Evolutionary conservation across 495 filamentous ascomycete genomes (phyloP).

Genomic region (Aspergillus diversus): DNA sequence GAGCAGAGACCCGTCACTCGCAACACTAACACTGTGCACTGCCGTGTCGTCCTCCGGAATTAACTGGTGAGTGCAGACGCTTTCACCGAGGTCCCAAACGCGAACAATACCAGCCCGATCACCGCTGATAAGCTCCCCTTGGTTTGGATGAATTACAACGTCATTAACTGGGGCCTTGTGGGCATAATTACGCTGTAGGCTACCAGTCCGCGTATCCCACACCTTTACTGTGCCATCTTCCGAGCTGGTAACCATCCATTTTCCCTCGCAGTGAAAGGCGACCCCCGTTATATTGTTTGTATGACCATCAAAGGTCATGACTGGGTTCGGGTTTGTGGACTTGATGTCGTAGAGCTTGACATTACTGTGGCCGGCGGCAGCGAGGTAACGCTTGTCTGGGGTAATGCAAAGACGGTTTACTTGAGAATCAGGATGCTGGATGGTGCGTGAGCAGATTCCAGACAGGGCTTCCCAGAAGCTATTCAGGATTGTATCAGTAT

Average conservation of each 20-base stretch:
- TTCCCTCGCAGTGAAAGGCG: slow-evolving; percentile 96
- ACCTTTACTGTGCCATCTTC: slow-evolving; percentile 98
- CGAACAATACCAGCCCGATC: slow-evolving; percentile 91
- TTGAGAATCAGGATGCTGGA: slow-evolving; percentile 96
- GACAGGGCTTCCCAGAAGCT: slow-evolving; percentile 99
- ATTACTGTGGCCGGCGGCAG: slow-evolving; percentile 90
- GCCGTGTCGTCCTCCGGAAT: slow-evolving; percentile 95
- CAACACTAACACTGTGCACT: slow-evolving; percentile 91
- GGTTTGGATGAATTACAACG: slow-evolving; percentile 94
- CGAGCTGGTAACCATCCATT: slow-evolving; percentile 99
- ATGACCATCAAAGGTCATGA: slow-evolving; percentile 93
- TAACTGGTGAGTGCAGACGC: slow-evolving; percentile 93
- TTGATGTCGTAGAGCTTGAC: slow-evolving; percentile 98
- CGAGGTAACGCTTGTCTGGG: slow-evolving; percentile 94
- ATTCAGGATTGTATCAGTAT: slow-evolving; percentile 11
- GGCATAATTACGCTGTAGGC: slow-evolving; percentile 87
- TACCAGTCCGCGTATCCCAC: slow-evolving; percentile 91
- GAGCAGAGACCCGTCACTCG: slow-evolving; percentile 91
- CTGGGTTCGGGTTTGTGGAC: slow-evolving; percentile 88
- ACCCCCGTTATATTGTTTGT: slow-evolving; percentile 94
- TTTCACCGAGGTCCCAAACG: slow-evolving; percentile 96
- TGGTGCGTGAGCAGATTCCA: slow-evolving; percentile 95
- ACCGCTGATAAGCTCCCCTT: slow-evolving; percentile 95
- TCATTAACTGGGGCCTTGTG: slow-evolving; percentile 91
- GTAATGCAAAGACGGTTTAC: slow-evolving; percentile 98